Percentiles rank a stretch among this genome's conserved stretches.
Evolutionary conservation across 148 eudicot species (phyloP).

Genomic region (Vaccinium myrtillus): DNA sequence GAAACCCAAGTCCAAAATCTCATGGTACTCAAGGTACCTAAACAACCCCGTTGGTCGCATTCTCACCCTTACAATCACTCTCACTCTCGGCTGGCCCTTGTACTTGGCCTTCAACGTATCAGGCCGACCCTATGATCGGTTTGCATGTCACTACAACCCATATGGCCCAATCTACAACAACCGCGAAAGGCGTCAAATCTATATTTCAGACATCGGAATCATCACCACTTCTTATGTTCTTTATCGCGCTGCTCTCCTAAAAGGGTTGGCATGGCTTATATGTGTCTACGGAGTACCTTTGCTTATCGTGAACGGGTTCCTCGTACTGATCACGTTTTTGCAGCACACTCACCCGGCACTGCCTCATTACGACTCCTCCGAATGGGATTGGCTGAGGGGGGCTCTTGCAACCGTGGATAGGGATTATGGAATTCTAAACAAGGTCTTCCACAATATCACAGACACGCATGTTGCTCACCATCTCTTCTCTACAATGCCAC

Average conservation of each 20-base stretch:
- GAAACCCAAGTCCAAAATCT: conserved; percentile 36
- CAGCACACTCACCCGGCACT: conserved; percentile 58
- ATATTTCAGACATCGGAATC: conserved; percentile 42
- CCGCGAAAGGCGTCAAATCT: conserved; percentile 45
- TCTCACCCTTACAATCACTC: conserved; percentile 32
- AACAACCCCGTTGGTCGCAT: conserved; percentile 44
- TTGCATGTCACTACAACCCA: conserved; percentile 54
- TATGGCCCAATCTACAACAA: conserved; percentile 42
- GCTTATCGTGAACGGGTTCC: conserved; percentile 43
- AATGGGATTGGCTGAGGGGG: conserved; percentile 66
- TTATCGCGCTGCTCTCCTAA: conserved; percentile 23
- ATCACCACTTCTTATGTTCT: conserved; percentile 21
- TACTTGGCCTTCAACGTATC: conserved; percentile 55
- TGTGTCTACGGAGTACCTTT: conserved; percentile 42
- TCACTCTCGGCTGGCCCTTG: conserved; percentile 58
- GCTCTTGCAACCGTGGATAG: conserved; percentile 56
- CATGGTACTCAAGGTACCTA: conserved; percentile 47
- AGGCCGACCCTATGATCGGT: conserved; percentile 48
- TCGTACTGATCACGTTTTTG: conserved; percentile 51
- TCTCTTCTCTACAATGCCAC: conserved; percentile 59
- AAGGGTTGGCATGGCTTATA: conserved; percentile 42
- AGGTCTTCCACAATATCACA: conserved; percentile 55
- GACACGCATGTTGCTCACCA: conserved; percentile 64
- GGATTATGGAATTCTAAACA: conserved; percentile 52
- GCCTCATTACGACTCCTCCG: conserved; percentile 54